These are phyloP conservation scores for Phytophthora pluvialis DNA, from an alignment of 352 stramenopile genomes.

Conservation along the genomic window DNA sequence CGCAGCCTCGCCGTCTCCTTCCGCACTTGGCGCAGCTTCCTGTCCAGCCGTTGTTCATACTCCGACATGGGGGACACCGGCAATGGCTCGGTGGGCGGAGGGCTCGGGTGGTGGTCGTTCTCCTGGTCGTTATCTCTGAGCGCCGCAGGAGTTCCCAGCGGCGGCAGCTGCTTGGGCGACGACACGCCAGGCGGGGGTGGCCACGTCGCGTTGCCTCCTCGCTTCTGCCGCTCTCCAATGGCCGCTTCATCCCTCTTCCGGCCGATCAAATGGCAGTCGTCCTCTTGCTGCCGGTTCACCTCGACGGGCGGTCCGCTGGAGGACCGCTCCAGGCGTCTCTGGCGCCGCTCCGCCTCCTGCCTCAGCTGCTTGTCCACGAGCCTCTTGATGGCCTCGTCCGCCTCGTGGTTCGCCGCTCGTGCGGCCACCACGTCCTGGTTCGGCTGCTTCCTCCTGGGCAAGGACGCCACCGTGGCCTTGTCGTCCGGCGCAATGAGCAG, in stretches of 20 bases:
- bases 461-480: background rate
- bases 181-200: slow-evolving; percentile 26
- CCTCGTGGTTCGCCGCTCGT: slow-evolving; percentile 58
- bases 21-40: slow-evolving; percentile 51
- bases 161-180: slow-evolving; percentile 34
- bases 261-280: slow-evolving; percentile 11
- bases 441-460: slow-evolving; percentile 28
- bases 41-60: slow-evolving; percentile 51
- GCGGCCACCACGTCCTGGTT: slow-evolving; percentile 54
- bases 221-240: slow-evolving; percentile 17
- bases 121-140: slow-evolving; percentile 10
- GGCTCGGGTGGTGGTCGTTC: background rate
- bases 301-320: slow-evolving; percentile 30
- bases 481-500: slow-evolving; percentile 39
- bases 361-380: slow-evolving; percentile 51
- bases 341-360: slow-evolving; percentile 40
- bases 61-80: slow-evolving; percentile 36
- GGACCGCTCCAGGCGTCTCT: slow-evolving; percentile 21
- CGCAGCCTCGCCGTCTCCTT: slow-evolving; percentile 48
- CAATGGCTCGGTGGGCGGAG: slow-evolving; percentile 12
- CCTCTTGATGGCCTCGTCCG: slow-evolving; percentile 67
- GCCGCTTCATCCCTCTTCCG: slow-evolving; percentile 28
- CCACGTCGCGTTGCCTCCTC: slow-evolving; percentile 31
- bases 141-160: slow-evolving; percentile 26
- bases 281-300: slow-evolving; percentile 23